These are phyloP conservation scores for Orbilia brochopaga DNA, from an alignment of 2,329 filamentous ascomycete genomes.

Conservation along the genomic window DNA sequence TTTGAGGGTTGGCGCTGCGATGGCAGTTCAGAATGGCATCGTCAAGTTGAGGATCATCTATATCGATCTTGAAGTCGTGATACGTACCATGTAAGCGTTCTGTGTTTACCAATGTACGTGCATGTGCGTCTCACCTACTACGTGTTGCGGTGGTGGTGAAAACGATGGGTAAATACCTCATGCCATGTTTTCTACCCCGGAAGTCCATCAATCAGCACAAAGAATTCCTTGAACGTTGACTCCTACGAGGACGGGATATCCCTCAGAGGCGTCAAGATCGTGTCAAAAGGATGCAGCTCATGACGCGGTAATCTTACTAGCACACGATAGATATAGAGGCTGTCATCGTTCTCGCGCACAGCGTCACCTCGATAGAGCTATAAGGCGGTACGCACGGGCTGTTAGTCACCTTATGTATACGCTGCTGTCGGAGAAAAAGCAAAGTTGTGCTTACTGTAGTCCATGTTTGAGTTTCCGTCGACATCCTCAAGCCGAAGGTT, in stretches of 20 bases:
- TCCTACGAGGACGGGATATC: constrained; percentile 17
- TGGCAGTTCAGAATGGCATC: constrained; percentile 45
- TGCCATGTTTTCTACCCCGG: constrained; percentile 56
- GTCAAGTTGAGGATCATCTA: constrained; percentile 48
- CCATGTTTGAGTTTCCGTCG: constrained; percentile 39
- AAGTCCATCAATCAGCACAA: constrained; percentile 43
- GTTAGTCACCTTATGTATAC: not conserved
- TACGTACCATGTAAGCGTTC: constrained; percentile 40
- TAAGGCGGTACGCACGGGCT: not conserved
- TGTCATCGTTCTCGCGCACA: constrained; percentile 35
- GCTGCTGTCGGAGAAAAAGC: not conserved
- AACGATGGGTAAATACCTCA: constrained; percentile 52
- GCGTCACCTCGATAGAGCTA: constrained; percentile 46
- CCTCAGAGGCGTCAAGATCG: constrained; percentile 21
- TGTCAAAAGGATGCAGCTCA: constrained; percentile 22
- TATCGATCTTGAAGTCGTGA: constrained; percentile 36
- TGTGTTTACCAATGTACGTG: constrained; percentile 6
- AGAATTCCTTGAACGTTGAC: constrained; percentile 23
- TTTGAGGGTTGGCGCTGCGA: constrained; percentile 34
- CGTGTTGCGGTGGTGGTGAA: constrained; percentile 35
- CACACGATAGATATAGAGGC: constrained; percentile 48
- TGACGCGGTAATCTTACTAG: constrained; percentile 43
- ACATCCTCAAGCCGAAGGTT: constrained; percentile 24
- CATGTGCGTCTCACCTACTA: constrained; percentile 44
- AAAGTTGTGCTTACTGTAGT: constrained; percentile 32